Evolutionary conservation across 768 basidiomycete species (phyloP).

Genomic region (Psilocybe azurescens): DNA sequence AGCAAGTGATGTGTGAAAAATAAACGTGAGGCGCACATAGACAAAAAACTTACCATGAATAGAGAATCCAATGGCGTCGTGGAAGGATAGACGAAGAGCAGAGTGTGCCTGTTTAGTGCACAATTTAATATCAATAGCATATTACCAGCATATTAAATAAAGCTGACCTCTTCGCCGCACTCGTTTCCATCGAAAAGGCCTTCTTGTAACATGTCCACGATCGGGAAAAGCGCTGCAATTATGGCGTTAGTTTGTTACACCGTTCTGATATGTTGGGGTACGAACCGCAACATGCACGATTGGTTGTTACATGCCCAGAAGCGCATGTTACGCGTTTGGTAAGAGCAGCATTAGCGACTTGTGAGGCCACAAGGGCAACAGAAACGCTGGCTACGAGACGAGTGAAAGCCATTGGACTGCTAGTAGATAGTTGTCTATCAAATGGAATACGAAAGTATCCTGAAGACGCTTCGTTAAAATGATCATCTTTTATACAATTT

Average conservation of each 20-base stretch:
- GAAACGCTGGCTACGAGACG: slow-evolving; percentile 16
- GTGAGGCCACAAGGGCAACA: slow-evolving; percentile 13
- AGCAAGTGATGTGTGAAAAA: too few species aligned
- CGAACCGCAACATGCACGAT: slow-evolving; percentile 23
- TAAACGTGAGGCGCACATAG: too few species aligned
- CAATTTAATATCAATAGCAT: neutral
- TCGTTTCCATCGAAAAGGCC: slow-evolving; percentile 20
- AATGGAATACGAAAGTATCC: neutral
- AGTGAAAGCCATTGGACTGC: slow-evolving; percentile 18
- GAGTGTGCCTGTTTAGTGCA: slow-evolving; percentile 17
- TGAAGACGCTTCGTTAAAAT: neutral
- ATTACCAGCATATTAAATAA: neutral
- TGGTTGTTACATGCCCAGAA: slow-evolving; percentile 25
- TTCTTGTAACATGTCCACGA: slow-evolving; percentile 19
- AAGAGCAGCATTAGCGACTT: slow-evolving; percentile 17
- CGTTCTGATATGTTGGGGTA: neutral
- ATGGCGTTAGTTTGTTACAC: neutral
- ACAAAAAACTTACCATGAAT: neutral
- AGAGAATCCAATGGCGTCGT: slow-evolving; percentile 26
- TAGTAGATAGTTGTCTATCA: neutral
- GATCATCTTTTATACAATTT: neutral
- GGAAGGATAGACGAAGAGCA: slow-evolving; percentile 22
- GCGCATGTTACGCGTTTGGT: slow-evolving; percentile 27
- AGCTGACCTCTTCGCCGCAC: slow-evolving; percentile 22
- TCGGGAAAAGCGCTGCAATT: slow-evolving; percentile 17